A percentile compares a stretch with the other conserved stretches of the same genome.
These are phyloP conservation scores for Venustampulla echinocandica DNA, from an alignment of 495 filamentous ascomycete species.

Conservation along the genomic window DNA sequence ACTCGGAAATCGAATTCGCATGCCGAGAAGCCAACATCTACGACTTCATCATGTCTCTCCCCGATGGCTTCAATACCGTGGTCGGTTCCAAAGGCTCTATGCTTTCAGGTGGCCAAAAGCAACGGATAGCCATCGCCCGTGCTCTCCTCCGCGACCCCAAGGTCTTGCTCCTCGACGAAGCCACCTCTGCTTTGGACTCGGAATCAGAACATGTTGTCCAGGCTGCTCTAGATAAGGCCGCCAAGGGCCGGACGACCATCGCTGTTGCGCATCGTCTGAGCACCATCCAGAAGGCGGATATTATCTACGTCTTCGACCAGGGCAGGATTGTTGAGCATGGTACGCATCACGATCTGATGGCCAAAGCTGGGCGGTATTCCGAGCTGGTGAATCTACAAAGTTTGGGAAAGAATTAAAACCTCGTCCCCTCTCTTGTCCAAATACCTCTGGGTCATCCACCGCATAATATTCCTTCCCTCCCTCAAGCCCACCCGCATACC, in stretches of 20 bases:
- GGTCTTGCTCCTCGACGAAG: conserved; percentile 70
- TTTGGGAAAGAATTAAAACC: conserved; percentile 60
- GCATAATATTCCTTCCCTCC: no score
- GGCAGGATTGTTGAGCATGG: conserved; percentile 67
- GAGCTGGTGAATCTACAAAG: conserved; percentile 76
- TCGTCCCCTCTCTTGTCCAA: no score
- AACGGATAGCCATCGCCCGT: conserved; percentile 75
- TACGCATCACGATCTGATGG: conserved; percentile 59
- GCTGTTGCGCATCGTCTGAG: conserved; percentile 71
- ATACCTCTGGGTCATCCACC: no score
- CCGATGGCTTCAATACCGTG: conserved; percentile 66
- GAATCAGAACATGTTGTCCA: conserved; percentile 80
- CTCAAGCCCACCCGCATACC: no score
- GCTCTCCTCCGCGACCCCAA: conserved; percentile 71
- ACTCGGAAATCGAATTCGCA: conserved; percentile 61
- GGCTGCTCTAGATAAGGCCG: conserved; percentile 65
- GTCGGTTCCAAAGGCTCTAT: conserved; percentile 71
- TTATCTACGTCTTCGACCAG: conserved; percentile 77
- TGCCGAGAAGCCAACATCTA: conserved; percentile 89
- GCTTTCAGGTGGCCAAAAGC: conserved; percentile 77
- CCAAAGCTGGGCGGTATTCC: conserved; percentile 58
- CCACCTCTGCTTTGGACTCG: conserved; percentile 72
- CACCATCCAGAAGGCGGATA: conserved; percentile 74
- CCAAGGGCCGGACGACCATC: conserved; percentile 67
- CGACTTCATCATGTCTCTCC: conserved; percentile 73